phyloP scores from a whole-genome alignment of 208 protist genomes.

The Acanthamoeba castellanii region DNA sequence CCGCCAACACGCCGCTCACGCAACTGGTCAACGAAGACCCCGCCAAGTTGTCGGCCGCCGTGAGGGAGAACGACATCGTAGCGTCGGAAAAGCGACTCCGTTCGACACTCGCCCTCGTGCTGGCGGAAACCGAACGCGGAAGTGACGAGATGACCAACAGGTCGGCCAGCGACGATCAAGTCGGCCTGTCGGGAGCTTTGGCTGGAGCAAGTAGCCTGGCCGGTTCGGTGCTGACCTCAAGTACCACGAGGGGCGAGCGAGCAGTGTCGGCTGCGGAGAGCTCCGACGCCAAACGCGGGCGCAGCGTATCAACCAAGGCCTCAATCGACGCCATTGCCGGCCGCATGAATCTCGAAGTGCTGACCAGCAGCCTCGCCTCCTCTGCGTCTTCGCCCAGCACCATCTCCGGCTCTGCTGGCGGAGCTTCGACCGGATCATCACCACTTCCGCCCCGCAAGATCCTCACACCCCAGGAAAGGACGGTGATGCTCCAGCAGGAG shows the following conservation, averaged over 20 bases:
- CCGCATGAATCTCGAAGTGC: slow-evolving; percentile 48
- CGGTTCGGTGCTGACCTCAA: neutral
- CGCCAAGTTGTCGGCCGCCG: neutral
- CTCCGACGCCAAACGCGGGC: neutral
- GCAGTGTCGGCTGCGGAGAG: neutral
- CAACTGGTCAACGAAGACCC: neutral
- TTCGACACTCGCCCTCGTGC: neutral
- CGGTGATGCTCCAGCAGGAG: slow-evolving; percentile 67
- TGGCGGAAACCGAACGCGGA: neutral
- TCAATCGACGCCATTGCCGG: slow-evolving; percentile 22
- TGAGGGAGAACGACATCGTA: slow-evolving; percentile 11
- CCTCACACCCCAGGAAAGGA: slow-evolving; percentile 52
- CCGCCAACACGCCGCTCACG: neutral
- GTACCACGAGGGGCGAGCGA: neutral
- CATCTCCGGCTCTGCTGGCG: neutral
- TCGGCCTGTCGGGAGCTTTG: neutral
- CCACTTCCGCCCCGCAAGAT: slow-evolving; percentile 35
- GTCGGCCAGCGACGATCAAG: no score
- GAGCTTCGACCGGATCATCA: neutral
- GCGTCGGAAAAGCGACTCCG: slow-evolving; percentile 10
- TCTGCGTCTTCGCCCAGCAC: neutral
- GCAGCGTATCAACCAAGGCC: neutral
- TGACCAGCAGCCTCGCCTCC: neutral
- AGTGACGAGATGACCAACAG: neutral
- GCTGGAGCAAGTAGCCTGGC: neutral